Evolutionary conservation across 2,329 filamentous ascomycete genomes (phyloP), one percentile per base, ranked within the genome.

Genomic region (Fusarium austroafricanum): DNA sequence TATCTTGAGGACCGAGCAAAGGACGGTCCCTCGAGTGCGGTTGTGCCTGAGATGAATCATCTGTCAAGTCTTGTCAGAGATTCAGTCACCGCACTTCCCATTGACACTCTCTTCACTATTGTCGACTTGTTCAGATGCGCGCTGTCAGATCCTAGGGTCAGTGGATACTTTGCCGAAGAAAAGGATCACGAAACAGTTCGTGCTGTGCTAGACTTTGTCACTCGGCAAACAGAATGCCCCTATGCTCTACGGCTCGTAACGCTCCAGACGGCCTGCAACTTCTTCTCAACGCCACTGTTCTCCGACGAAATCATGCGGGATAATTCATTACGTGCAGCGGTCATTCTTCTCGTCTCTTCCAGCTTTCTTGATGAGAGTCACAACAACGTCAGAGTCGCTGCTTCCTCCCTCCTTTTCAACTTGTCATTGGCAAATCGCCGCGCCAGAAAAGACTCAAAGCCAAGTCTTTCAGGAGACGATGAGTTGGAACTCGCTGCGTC

Each of bases 211-310:
- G 78, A 85, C 5, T 80, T 87, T 37, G 86, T 93, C 43, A 89
- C 86, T 67, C 76, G 81, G 8, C 82, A 86, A 31, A 75, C 81
- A 10, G 78, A 81, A 2, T 92, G 89, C 39, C 93, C 93, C 0
- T 97, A 97, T 75, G 90, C 92, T 6, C 84, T 96, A 2, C 90
- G 93, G 15, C 87, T 97, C 3, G 92, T 97, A 17, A 91, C 93
- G 1, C 80, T 97, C 21, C 94, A 97, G 71, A 86, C 95, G 74
- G 86, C 88, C 2, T 96, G 93, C 80, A 97, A 97, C 73, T 83
- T 97, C 40, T 97, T 97, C 80, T 90, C 88, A 1, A 90, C 90
- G 1, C 86, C 88, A 0, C 82, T 97, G 1, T 96, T 91, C 73
- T 83, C 89, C 1, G 84, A 88, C 4, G 85, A 90, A 64, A 82